Percentiles rank a stretch among this genome's conserved stretches.
Conservation (phyloP, 805 yeast genomes). For the Teunomyces lycoperdinae region DNA sequence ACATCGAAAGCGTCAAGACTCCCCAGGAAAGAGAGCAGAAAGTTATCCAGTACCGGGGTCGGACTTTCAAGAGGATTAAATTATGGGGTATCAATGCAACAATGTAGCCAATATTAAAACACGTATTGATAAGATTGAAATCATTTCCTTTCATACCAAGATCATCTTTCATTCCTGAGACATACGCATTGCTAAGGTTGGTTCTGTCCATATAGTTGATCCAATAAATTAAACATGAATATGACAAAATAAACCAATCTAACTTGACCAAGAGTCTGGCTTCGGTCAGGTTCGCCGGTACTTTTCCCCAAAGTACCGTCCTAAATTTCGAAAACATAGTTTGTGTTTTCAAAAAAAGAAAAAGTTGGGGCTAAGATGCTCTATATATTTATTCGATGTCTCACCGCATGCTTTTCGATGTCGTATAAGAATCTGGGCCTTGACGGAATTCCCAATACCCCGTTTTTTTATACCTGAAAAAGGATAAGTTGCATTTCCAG, state of each 20-base stretch:
- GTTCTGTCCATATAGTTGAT: conserved; percentile 58
- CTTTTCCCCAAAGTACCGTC: conserved; percentile 26
- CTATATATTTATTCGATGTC: too few species aligned
- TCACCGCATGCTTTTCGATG: background rate
- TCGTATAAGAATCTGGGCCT: background rate
- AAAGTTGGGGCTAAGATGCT: too few species aligned
- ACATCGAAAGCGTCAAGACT: conserved; percentile 49
- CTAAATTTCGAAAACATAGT: conserved; percentile 1
- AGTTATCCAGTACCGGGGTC: conserved; percentile 57
- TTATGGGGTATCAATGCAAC: conserved; percentile 64
- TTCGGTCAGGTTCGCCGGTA: conserved; percentile 30
- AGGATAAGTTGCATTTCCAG: too few species aligned
- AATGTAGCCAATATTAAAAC: conserved; percentile 59
- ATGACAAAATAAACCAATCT: conserved; percentile 42
- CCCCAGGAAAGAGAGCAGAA: conserved; percentile 60
- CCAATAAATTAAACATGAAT: conserved; percentile 41
- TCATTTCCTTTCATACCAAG: conserved; percentile 46
- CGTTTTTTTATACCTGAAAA: background rate
- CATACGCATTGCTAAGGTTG: conserved; percentile 57
- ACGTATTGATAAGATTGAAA: conserved; percentile 50
- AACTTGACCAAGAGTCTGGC: conserved; percentile 31
- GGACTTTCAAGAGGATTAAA: conserved; percentile 46
- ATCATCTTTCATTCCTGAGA: conserved; percentile 65
- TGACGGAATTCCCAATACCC: background rate
- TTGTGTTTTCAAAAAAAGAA: background rate